Base-by-base conservation (phyloP, 1,284 basidiomycete species). In the Termitomyces sp. region DNA sequence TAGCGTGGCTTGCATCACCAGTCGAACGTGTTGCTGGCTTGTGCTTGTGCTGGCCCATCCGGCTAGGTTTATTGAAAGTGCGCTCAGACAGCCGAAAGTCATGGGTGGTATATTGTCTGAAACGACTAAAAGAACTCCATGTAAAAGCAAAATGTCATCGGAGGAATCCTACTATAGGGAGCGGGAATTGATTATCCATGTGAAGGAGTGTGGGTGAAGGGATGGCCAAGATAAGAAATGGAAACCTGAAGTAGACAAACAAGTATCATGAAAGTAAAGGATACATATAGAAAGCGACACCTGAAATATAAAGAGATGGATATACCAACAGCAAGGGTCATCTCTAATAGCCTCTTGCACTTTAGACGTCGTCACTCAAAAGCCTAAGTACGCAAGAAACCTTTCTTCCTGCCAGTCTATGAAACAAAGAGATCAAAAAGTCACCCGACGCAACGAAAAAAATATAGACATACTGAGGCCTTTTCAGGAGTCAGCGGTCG, bases 401-500 rank as follows among this genome's bases (percentile, higher is more conserved):
- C 82, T 71, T 86, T 88, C 79, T 85, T 88, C 73, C 82, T 82
- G 62, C 78, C 78, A 65, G 83, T 80, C 78, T 81, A 67, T 42
- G 52, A 61, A 45, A 36, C 19, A 50, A 60, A n/a, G 58, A 54
- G 42, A 54, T 48, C 19, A 51, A 36, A 54, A 24, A 51, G 40
- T 36, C 5, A 41, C 26, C 17, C 52, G 55, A 58, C 43, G 42
- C 53, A 56, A 58, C 41, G 40, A 39, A 4, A 58, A n/a, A 7
- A 19, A 39, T 40, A 52, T 52, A 46, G 1, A 75, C 84, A 70
- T 65, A 90, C 88, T 64, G 80, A 80, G 59, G 78, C 74, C 82
- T 96, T 96, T 76, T 98, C 95, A 34, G 95, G 96, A 46, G 95
- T 98, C 69, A 96, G 77, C 58, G 94, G 93, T 65, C 94, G 82